phyloP scores from a whole-genome alignment of 2,329 filamentous ascomycete genomes.

The Capronia coronata region DNA sequence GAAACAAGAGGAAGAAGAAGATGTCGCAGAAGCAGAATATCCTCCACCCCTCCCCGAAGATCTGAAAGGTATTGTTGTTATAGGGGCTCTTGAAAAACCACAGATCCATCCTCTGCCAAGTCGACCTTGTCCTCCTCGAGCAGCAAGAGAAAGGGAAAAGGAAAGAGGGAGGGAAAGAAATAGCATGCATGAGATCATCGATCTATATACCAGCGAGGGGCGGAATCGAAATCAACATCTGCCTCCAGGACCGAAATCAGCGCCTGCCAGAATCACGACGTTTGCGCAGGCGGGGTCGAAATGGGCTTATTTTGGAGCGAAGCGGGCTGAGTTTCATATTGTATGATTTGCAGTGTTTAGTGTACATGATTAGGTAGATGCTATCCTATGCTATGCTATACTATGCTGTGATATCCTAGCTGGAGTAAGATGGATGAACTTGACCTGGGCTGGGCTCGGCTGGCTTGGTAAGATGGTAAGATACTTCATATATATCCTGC shows the following conservation, averaged over 20 bases:
- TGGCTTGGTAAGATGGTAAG: no score
- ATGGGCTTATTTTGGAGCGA: constrained; percentile 16
- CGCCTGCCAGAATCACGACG: constrained; percentile 6
- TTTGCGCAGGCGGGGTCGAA: constrained; percentile 18
- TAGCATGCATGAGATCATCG: constrained; percentile 19
- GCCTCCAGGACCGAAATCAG: constrained; percentile 4
- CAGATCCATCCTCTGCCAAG: no score
- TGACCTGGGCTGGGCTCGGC: no score
- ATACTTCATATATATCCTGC: no score
- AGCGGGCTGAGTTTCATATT: constrained; percentile 5
- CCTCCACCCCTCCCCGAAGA: constrained; percentile 4
- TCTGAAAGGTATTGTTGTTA: neutral
- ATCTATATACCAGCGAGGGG: constrained; percentile 9
- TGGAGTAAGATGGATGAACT: no score
- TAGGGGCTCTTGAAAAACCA: no score
- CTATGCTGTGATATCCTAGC: no score
- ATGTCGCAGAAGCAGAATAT: constrained; percentile 11
- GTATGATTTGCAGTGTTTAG: neutral
- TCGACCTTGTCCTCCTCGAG: no score
- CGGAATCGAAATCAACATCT: no score
- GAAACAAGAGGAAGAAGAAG: neutral
- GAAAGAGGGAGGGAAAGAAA: constrained; percentile 3
- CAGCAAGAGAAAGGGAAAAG: no score
- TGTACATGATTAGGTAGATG: neutral
- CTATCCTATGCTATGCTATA: no score